Evolutionary conservation across 2,329 filamentous ascomycete genomes (phyloP), one percentile per base, ranked within the genome.

Genomic region (Penicillium sp.): DNA sequence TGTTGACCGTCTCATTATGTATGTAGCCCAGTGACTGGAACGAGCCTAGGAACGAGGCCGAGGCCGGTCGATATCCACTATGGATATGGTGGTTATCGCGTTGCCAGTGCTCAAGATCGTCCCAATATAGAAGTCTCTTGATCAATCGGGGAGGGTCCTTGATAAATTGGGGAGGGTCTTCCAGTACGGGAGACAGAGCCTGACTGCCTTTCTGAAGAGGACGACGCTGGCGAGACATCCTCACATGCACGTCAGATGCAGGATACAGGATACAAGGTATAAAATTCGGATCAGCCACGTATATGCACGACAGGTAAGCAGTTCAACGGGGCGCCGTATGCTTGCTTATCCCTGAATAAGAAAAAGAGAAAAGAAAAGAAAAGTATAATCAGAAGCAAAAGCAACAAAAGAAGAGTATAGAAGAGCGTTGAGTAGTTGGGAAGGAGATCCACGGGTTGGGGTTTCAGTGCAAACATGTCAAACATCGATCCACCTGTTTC

Each of bases 1-100:
- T 87, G 66, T 89, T 89, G 42, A 88, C 80, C 5, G 80, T 80
- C 64, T 85, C 81, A 65, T 85, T 87, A 70, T 88, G 83, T 12
- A 87, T 62, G 66, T 86, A 83, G 45, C 74, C 68, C 13, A 88
- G 71, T 31, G 78, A 83, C 33, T 76, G 70, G 50, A 81, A 75
- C 18, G 81, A 87, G 48, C 72, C 76, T 12, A 64, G 50, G 67
- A 82, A 86, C 0, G 83, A 87, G 48, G 78, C 77, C 1, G 82
- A 83, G 20, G 76, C 75, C 1, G 81, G 80, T 38, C 85, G 79
- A 69, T 88, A 89, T 53, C 83, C 81, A 24, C 78, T 78, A 47
- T 75, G 75, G 50, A 89, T 88, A 72, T 82, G 86, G 54, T 83
- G 81, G 60, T 88, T 89, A 68, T 88, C 85, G 63, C 74, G 76